phyloP scores from a whole-genome alignment of 1,139 yeast genomes.

The Geotrichum klebahnii region DNA sequence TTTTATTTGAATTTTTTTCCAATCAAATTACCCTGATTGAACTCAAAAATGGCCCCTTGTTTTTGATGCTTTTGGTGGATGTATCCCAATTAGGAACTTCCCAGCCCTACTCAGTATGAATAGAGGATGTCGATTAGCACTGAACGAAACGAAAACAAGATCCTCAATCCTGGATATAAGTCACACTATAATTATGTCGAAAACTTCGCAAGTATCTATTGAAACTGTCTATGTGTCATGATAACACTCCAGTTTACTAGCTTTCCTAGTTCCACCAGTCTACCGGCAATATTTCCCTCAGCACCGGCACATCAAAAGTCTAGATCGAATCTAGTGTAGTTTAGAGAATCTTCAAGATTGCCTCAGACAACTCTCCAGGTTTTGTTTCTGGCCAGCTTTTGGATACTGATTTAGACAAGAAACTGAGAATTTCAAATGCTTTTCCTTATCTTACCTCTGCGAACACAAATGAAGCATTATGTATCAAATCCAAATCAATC shows the following conservation, averaged over 20 bases:
- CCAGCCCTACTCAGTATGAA: too few relatives aligned
- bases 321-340: slow-evolving; percentile 48
- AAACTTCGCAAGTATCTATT: too few relatives aligned
- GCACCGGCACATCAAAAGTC: slow-evolving; percentile 32
- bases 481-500: slow-evolving; percentile 51
- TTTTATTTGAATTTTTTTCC: slow-evolving; percentile 11
- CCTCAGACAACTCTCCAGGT: slow-evolving; percentile 64
- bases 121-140: too few relatives aligned
- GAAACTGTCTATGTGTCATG: too few relatives aligned
- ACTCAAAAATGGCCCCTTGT: neutral
- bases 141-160: too few relatives aligned
- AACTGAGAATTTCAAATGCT: slow-evolving; percentile 52
- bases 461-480: slow-evolving; percentile 41
- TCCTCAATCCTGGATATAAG: too few relatives aligned
- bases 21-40: neutral
- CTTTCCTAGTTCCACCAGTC: slow-evolving; percentile 1
- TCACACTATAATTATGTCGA: too few relatives aligned
- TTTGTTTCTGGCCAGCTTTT: slow-evolving; percentile 71
- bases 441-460: slow-evolving; percentile 56
- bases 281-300: slow-evolving; percentile 22
- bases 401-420: slow-evolving; percentile 61
- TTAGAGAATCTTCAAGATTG: slow-evolving; percentile 67
- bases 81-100: neutral
- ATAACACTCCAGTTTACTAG: too few relatives aligned
- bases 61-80: neutral